Evolutionary conservation across 306 rosid genomes (phyloP).

Genomic region (Begonia loranthoides): DNA sequence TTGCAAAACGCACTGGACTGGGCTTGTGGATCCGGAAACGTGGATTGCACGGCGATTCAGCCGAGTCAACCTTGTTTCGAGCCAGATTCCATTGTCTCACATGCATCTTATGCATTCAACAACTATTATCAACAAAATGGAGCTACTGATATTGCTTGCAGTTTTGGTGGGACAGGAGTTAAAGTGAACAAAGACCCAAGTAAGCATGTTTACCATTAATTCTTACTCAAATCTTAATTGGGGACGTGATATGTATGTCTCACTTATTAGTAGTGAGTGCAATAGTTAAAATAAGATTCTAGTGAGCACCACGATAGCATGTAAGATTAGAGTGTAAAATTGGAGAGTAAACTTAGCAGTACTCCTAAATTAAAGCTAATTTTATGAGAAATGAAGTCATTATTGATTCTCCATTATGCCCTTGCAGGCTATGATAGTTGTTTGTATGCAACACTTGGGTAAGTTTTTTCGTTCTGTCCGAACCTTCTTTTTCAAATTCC

Average conservation of each 20-base stretch:
- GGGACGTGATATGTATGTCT: no score
- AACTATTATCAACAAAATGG: slow-evolving; percentile 68
- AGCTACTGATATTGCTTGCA: slow-evolving; percentile 89
- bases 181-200: slow-evolving; percentile 49
- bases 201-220: slow-evolving; percentile 10
- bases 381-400: no score
- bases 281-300: no score
- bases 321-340: no score
- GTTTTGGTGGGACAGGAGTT: slow-evolving; percentile 79
- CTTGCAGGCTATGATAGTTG: slow-evolving; percentile 77
- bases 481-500: no score
- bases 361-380: no score
- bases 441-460: slow-evolving; percentile 70
- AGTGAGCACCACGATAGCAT: no score
- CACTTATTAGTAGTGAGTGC: no score
- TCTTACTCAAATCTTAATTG: no score
- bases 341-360: no score
- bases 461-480: slow-evolving; percentile 19
- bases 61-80: slow-evolving; percentile 46
- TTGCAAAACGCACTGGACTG: slow-evolving; percentile 89
- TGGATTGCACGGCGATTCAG: slow-evolving; percentile 60
- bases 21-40: slow-evolving; percentile 88
- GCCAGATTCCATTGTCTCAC: slow-evolving; percentile 70
- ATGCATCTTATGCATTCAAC: slow-evolving; percentile 90
- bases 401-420: neutral